These are phyloP conservation scores for Rehmannia glutinosa DNA, from an alignment of 257 asterid species.

Conservation along the genomic window DNA sequence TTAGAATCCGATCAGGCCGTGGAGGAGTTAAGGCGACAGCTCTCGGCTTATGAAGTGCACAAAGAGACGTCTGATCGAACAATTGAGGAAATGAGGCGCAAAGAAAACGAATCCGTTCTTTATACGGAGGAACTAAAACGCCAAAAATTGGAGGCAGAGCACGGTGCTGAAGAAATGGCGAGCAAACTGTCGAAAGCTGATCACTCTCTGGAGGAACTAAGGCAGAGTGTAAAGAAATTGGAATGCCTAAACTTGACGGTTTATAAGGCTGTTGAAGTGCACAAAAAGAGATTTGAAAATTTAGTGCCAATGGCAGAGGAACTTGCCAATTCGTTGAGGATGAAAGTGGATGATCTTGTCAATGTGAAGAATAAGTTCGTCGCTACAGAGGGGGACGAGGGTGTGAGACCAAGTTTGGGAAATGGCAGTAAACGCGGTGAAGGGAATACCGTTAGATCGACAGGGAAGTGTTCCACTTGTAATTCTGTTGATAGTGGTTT, in stretches of 20 bases:
- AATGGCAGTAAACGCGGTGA: too few relatives aligned
- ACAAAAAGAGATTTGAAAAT: not conserved
- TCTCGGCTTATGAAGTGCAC: too few relatives aligned
- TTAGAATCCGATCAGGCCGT: not conserved
- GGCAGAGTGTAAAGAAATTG: constrained; percentile 1
- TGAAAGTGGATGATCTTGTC: not conserved
- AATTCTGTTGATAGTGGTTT: too few relatives aligned
- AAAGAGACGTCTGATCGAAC: not conserved
- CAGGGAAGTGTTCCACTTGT: too few relatives aligned
- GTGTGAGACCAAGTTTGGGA: too few relatives aligned
- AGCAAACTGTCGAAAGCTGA: too few relatives aligned
- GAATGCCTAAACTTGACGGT: not conserved
- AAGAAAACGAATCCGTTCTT: not conserved
- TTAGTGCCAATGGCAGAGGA: not conserved
- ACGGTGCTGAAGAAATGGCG: too few relatives aligned
- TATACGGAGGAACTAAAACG: too few relatives aligned
- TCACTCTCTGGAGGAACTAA: not conserved
- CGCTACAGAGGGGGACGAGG: too few relatives aligned
- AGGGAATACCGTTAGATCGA: too few relatives aligned
- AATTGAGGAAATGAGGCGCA: not conserved
- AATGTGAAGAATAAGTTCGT: not conserved
- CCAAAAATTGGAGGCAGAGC: too few relatives aligned
- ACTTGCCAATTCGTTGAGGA: not conserved
- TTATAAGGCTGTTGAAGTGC: not conserved
- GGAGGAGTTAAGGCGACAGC: too few relatives aligned